Conservation (phyloP, 306 rosid species). For the Vigna unguiculata region DNA sequence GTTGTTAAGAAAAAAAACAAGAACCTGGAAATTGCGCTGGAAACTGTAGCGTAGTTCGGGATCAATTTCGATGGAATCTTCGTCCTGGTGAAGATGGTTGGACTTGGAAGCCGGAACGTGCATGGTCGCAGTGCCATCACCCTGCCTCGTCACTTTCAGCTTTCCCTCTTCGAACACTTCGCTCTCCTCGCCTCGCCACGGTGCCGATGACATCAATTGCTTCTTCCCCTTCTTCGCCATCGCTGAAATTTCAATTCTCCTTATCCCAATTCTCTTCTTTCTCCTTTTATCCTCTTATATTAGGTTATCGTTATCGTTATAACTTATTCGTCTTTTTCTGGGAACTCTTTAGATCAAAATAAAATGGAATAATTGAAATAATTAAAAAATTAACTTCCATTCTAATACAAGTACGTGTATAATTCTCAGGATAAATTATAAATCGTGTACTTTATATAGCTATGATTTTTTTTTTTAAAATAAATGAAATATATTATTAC, state of each 20-base stretch:
- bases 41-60: conserved; percentile 96
- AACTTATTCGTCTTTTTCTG: too few species aligned
- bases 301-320: too few species aligned
- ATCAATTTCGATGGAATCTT: conserved; percentile 76
- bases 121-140: conserved; percentile 72
- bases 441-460: too few species aligned
- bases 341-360: too few species aligned
- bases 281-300: too few species aligned
- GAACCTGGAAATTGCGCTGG: conserved; percentile 92
- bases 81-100: conserved; percentile 15
- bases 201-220: conserved; percentile 83
- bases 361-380: too few species aligned
- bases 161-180: conserved; percentile 72
- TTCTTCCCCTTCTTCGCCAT: conserved; percentile 59
- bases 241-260: not conserved
- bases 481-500: too few species aligned
- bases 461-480: too few species aligned
- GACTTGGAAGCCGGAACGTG: conserved; percentile 77
- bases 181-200: conserved; percentile 84
- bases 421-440: too few species aligned
- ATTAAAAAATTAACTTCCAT: too few species aligned
- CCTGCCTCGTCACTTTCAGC: conserved; percentile 75
- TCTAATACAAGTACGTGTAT: too few species aligned
- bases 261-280: not conserved
- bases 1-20: not conserved